These are phyloP conservation scores for Tuber borchii DNA, from an alignment of 495 filamentous ascomycete species.

Conservation along the genomic window DNA sequence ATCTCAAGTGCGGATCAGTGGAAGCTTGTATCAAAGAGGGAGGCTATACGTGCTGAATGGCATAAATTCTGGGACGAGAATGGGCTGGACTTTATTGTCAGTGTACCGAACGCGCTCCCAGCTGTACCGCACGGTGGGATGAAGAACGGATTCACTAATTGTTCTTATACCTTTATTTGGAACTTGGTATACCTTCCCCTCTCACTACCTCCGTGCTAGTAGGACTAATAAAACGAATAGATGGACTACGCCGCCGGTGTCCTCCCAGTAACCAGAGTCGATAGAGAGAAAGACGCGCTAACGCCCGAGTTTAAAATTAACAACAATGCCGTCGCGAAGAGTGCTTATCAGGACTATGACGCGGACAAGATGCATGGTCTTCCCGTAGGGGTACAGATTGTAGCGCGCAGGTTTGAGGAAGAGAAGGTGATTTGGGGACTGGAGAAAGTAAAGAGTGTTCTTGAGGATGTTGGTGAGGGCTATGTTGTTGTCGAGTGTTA, in stretches of 20 bases:
- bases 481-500: constrained; percentile 7
- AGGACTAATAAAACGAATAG: constrained; percentile 38
- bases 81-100: constrained; percentile 70
- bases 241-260: constrained; percentile 84
- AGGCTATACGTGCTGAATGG: constrained; percentile 68
- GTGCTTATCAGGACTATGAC: constrained; percentile 86
- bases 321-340: constrained; percentile 68
- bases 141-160: constrained; percentile 76
- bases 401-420: constrained; percentile 74
- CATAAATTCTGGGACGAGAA: constrained; percentile 73
- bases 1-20: constrained; percentile 71
- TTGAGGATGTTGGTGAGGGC: constrained; percentile 27
- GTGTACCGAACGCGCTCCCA: constrained; percentile 82
- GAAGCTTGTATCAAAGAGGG: constrained; percentile 68
- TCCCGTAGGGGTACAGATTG: constrained; percentile 82
- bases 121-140: constrained; percentile 84
- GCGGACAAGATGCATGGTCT: constrained; percentile 77
- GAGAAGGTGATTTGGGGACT: constrained; percentile 68
- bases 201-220: not conserved
- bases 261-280: constrained; percentile 79
- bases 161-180: constrained; percentile 94
- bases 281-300: constrained; percentile 60
- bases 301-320: constrained; percentile 55
- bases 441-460: constrained; percentile 40
- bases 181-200: constrained; percentile 56